phyloP scores from a whole-genome alignment of 257 asterid genomes.

The Anisodus acutangulus region DNA sequence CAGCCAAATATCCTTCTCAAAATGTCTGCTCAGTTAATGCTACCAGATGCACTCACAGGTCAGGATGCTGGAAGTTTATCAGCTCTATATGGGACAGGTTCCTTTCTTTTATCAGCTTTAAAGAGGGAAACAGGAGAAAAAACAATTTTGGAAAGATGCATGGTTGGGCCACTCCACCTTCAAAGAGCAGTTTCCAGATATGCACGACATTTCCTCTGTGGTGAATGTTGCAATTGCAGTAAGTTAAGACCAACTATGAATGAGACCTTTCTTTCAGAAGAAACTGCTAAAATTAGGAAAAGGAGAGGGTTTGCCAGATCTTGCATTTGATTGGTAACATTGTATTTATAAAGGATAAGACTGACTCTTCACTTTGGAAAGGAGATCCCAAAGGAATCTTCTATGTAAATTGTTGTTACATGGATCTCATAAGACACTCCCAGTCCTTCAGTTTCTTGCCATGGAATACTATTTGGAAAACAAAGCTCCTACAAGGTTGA shows the following conservation, averaged over 20 bases:
- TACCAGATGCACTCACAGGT: conserved; percentile 7
- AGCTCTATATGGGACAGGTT: background rate
- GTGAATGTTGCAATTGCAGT: background rate
- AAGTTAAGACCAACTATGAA: background rate
- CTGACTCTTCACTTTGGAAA: background rate
- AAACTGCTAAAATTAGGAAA: background rate
- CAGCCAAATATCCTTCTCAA: too few species aligned
- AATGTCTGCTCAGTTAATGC: too few species aligned
- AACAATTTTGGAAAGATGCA: background rate
- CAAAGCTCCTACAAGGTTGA: background rate
- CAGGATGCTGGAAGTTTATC: conserved; percentile 16
- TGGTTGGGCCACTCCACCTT: background rate
- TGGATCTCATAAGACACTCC: background rate
- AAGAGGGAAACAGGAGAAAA: background rate
- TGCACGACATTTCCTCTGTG: background rate
- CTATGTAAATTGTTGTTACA: background rate
- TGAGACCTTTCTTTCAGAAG: conserved; percentile 8
- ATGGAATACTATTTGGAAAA: too few species aligned
- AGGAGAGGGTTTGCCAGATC: background rate
- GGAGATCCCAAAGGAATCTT: background rate
- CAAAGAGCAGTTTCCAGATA: background rate
- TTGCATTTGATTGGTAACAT: conserved; percentile 13
- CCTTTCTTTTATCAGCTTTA: background rate
- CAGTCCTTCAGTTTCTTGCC: conserved; percentile 14
- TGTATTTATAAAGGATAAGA: too few species aligned